Conservation (phyloP, 495 filamentous ascomycete species). For the Penicillium manginii region DNA sequence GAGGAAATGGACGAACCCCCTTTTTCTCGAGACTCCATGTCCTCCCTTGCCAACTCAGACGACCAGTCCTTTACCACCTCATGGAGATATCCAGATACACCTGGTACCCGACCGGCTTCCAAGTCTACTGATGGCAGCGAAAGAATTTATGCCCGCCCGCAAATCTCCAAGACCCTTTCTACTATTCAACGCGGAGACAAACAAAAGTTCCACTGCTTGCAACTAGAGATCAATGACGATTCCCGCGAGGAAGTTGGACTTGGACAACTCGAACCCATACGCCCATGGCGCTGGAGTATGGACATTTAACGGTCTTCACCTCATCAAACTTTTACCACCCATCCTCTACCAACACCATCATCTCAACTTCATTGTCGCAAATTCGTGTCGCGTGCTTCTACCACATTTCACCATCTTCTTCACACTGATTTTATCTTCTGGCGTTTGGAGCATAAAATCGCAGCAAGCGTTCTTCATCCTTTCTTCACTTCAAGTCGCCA, state of each 20-base stretch:
- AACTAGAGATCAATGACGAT: conserved; percentile 47
- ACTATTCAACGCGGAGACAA: conserved; percentile 34
- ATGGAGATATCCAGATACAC: conserved; percentile 45
- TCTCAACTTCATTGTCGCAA: too few relatives aligned
- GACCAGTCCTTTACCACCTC: conserved; percentile 35
- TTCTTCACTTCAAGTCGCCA: conserved; percentile 9
- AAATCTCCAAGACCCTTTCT: conserved; percentile 42
- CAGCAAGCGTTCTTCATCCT: conserved; percentile 18
- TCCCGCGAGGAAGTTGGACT: conserved; percentile 37
- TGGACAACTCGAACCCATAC: conserved; percentile 45
- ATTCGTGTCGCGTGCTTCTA: conserved; percentile 4
- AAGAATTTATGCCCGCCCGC: conserved; percentile 29
- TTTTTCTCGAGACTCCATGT: conserved; percentile 41
- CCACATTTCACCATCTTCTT: conserved; percentile 12
- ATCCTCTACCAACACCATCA: neutral
- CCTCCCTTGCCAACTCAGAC: conserved; percentile 37
- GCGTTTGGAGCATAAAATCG: conserved; percentile 25
- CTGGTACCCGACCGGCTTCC: conserved; percentile 43
- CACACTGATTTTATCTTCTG: conserved; percentile 8
- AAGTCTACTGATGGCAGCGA: conserved; percentile 42
- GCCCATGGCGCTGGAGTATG: conserved; percentile 54
- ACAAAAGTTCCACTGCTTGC: conserved; percentile 43
- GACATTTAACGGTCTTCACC: conserved; percentile 38
- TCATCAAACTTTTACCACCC: neutral
- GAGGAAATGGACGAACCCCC: conserved; percentile 35